Evolutionary conservation across 192 early-diverging fungal species (phyloP).

Genomic region (Umbelopsis vinacea): DNA sequence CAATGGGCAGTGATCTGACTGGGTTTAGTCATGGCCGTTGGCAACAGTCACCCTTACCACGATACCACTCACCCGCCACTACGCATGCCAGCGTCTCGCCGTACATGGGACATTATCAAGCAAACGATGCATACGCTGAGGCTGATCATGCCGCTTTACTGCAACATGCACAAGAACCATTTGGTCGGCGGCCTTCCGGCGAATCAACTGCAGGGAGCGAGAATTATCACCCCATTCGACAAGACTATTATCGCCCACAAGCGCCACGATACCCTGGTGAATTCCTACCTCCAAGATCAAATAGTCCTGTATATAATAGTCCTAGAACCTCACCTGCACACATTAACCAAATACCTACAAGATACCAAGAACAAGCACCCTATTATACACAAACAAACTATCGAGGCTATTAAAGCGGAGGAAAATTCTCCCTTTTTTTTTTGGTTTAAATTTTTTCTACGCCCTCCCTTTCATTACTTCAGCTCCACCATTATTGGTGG

Average conservation of each 20-base stretch:
- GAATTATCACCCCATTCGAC: neutral
- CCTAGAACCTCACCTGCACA: neutral
- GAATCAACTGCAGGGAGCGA: neutral
- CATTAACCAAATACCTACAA: neutral
- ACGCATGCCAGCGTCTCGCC: neutral
- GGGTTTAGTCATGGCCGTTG: neutral
- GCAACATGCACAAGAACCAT: constrained; percentile 5
- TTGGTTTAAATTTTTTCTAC: too few species aligned
- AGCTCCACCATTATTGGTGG: neutral
- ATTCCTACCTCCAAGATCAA: neutral
- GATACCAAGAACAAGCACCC: neutral
- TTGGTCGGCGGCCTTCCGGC: neutral
- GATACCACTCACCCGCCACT: neutral
- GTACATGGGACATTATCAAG: constrained; percentile 1
- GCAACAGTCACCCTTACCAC: neutral
- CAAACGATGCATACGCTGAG: neutral
- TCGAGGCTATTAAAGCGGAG: neutral
- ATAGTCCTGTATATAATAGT: neutral
- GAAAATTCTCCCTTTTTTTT: too few species aligned
- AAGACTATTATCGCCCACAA: neutral
- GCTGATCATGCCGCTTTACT: constrained; percentile 2
- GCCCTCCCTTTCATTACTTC: neutral
- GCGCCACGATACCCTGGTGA: neutral
- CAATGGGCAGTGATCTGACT: constrained; percentile 24
- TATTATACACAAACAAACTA: neutral